Base-by-base conservation (phyloP, 2,329 filamentous ascomycete species). In the Zasmidium angulare region DNA sequence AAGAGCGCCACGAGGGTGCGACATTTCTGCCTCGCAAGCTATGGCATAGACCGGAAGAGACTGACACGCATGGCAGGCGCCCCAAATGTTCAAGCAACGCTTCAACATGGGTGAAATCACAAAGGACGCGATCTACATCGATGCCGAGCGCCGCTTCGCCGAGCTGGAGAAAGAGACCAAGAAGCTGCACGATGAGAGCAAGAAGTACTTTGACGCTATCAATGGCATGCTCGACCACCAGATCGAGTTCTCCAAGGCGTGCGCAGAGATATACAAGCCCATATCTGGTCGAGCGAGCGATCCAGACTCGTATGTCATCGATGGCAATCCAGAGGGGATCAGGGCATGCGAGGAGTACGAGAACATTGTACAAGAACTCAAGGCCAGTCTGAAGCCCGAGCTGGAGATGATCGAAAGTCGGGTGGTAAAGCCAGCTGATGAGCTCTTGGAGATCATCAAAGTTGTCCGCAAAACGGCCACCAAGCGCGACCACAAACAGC, bases 151-250 rank as follows among this genome's bases (percentile, higher is more conserved):
- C 63, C 88, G 95, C 51, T 99, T 68, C 74, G 83, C 91, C 66
- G 95, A 99, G 79, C 84, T 99, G 65, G 95, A 99, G 78, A 89
- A 82, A 72, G 93, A 99, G 80, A 98, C 95, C 36, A 98, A 97
- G 83, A 93, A 90, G 77, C 87, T 97, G 26, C 93, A 98, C 78
- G 91, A 96, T 80, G 93, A 98, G 78, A 96, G 91, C 58, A 90
- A 93, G 76, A 97, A 96, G 79, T 99, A 99, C 77, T 97, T 96
- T 71, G 88, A 96, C 55, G 91, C 95, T 74, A 97, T 99, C 79
- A 97, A 98, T 79, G 90, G 89, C 82, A 99, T 99, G 95, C 85
- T 99, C 71, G 86, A 82, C 73, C 93, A 98, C 78, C 95, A 99
- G 80, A 98, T 99, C 77, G 93, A 96, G 75, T 99, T 99, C 80